Conservation (phyloP, 2,329 filamentous ascomycete genomes). For the Hansfordia pulvinata region DNA sequence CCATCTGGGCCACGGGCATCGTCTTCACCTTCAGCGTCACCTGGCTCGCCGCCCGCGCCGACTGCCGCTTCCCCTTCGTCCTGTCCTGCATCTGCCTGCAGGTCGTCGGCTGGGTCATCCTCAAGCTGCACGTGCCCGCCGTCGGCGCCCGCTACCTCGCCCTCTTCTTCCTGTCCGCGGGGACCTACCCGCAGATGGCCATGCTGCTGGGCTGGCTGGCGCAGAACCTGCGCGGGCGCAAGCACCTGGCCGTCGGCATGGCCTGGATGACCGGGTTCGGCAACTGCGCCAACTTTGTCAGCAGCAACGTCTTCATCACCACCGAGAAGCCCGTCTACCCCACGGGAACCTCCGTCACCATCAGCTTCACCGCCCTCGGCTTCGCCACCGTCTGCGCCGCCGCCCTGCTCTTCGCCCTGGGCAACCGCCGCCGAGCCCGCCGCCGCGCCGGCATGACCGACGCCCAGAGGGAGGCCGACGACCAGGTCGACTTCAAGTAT, state of each 20-base stretch:
- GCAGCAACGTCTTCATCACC: conserved; percentile 25
- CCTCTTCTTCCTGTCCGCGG: conserved; percentile 14
- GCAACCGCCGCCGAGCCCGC: conserved; percentile 9
- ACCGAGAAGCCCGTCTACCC: conserved; percentile 21
- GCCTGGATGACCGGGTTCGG: conserved; percentile 26
- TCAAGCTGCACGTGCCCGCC: conserved; percentile 10
- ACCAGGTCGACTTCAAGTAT: conserved; percentile 12
- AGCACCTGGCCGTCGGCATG: conserved; percentile 24
- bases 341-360: conserved; percentile 21
- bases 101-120: conserved; percentile 15
- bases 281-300: conserved; percentile 28
- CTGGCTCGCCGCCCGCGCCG: conserved; percentile 8
- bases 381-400: conserved; percentile 7
- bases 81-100: conserved; percentile 10
- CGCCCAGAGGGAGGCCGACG: conserved; percentile 8
- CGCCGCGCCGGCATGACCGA: conserved; percentile 9
- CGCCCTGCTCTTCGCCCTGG: conserved; percentile 4
- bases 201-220: conserved; percentile 20
- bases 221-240: conserved; percentile 24
- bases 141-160: conserved; percentile 13
- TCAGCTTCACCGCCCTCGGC: conserved; percentile 14
- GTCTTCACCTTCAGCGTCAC: conserved; percentile 10
- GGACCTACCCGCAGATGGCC: conserved; percentile 16
- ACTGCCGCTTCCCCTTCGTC: conserved; percentile 12
- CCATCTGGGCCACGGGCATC: conserved; percentile 14